These are phyloP conservation scores for Inonotus obliquus DNA, from an alignment of 1,284 basidiomycete genomes.

Conservation along the genomic window DNA sequence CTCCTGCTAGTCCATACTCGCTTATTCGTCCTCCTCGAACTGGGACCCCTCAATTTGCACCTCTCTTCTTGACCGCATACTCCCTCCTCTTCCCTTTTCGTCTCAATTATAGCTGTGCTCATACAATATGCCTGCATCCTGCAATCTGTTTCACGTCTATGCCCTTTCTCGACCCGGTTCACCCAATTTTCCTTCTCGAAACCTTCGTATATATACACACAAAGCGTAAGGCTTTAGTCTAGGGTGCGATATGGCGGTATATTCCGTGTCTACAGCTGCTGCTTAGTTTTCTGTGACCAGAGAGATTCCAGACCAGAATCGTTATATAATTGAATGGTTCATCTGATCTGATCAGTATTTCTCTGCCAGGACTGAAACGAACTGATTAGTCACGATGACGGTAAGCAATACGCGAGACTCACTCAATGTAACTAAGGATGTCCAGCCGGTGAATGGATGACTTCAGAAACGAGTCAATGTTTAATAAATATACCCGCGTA, in stretches of 20 bases:
- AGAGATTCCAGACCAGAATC: not conserved
- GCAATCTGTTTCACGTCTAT: too few relatives aligned
- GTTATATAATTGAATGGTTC: not conserved
- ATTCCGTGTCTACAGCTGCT: not conserved
- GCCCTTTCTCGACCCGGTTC: not conserved
- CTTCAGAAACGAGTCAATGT: conserved; percentile 34
- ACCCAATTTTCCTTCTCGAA: not conserved
- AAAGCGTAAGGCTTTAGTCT: not conserved
- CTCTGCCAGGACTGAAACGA: conserved; percentile 47
- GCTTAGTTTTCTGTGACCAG: not conserved
- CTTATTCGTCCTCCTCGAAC: not conserved
- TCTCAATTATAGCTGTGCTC: not conserved
- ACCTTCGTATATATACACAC: not conserved
- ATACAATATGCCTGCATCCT: too few relatives aligned
- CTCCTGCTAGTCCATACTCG: not conserved
- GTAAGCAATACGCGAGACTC: conserved; percentile 28
- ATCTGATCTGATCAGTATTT: conserved; percentile 38
- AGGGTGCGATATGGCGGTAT: not conserved
- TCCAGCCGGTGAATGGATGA: conserved; percentile 93
- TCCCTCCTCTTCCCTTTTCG: not conserved
- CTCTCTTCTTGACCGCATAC: not conserved
- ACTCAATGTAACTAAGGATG: conserved; percentile 78
- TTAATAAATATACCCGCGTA: conserved; percentile 21
- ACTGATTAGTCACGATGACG: not conserved
- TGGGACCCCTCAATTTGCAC: too few relatives aligned